phyloP scores from a whole-genome alignment of 345 rosid species.

The Trapa incisa region DNA sequence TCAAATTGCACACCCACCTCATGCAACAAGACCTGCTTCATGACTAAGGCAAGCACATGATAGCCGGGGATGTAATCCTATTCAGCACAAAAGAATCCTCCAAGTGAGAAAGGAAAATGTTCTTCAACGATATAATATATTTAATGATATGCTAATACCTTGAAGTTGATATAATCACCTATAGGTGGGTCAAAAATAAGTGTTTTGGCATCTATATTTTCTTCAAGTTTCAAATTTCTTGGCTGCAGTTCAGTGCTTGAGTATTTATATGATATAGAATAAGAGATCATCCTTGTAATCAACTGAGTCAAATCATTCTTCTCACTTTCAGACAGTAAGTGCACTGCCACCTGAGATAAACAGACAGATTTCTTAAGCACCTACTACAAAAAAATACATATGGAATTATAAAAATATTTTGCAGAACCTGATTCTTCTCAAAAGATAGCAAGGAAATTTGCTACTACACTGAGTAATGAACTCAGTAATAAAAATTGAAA shows the following conservation, averaged over 20 bases:
- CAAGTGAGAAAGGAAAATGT: constrained; percentile 7
- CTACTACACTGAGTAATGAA: too few species aligned
- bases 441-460: too few species aligned
- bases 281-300: constrained; percentile 60
- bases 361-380: not conserved
- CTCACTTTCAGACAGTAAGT: constrained; percentile 63
- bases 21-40: constrained; percentile 79
- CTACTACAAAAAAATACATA: too few species aligned
- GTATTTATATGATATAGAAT: constrained; percentile 59
- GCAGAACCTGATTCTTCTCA: too few species aligned
- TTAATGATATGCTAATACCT: constrained; percentile 28
- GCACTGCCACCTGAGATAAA: constrained; percentile 62
- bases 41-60: constrained; percentile 47
- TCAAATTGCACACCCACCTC: constrained; percentile 39
- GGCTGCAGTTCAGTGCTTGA: constrained; percentile 32
- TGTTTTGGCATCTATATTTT: constrained; percentile 31
- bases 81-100: constrained; percentile 17
- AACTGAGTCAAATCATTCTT: constrained; percentile 51
- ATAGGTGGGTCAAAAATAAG: constrained; percentile 72
- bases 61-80: constrained; percentile 55
- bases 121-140: not conserved
- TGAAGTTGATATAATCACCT: constrained; percentile 51
- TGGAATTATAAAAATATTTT: too few species aligned
- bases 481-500: not conserved
- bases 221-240: constrained; percentile 29